Conservation (phyloP, 768 basidiomycete species). For the Hericium erinaceus region DNA sequence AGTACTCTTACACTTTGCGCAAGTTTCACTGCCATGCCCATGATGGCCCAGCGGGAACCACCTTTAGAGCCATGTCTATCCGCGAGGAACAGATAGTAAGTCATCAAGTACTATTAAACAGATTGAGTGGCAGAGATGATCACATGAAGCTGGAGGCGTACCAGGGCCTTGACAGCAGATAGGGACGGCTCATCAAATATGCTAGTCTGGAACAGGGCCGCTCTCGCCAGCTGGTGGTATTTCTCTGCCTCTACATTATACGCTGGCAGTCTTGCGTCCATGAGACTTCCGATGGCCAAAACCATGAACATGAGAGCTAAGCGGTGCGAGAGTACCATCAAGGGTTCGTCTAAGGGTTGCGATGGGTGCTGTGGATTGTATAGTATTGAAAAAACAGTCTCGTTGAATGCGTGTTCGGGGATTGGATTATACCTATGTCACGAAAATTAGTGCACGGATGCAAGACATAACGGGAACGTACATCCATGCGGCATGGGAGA, state of each 20-base stretch:
- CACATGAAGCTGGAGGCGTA: constrained; percentile 21
- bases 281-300: constrained; percentile 50
- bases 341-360: constrained; percentile 26
- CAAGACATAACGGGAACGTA: constrained; percentile 46
- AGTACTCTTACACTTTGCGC: constrained; percentile 45
- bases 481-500: constrained; percentile 66
- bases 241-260: constrained; percentile 46
- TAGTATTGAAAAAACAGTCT: constrained; percentile 38
- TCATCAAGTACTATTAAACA: constrained; percentile 39
- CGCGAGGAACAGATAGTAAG: constrained; percentile 34
- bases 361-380: constrained; percentile 42
- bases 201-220: constrained; percentile 50
- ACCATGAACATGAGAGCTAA: constrained; percentile 55
- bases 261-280: constrained; percentile 48
- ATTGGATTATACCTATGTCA: constrained; percentile 53
- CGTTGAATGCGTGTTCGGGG: constrained; percentile 44
- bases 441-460: constrained; percentile 7
- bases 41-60: constrained; percentile 54
- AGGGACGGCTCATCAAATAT: constrained; percentile 57
- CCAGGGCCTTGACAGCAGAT: constrained; percentile 57
- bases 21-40: constrained; percentile 66
- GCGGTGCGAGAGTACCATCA: constrained; percentile 37
- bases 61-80: constrained; percentile 29
- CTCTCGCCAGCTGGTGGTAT: constrained; percentile 51
- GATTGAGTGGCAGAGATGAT: constrained; percentile 14